These are phyloP conservation scores for Amaranthus tricolor DNA, from an alignment of 179 eudicot genomes.

Conservation along the genomic window DNA sequence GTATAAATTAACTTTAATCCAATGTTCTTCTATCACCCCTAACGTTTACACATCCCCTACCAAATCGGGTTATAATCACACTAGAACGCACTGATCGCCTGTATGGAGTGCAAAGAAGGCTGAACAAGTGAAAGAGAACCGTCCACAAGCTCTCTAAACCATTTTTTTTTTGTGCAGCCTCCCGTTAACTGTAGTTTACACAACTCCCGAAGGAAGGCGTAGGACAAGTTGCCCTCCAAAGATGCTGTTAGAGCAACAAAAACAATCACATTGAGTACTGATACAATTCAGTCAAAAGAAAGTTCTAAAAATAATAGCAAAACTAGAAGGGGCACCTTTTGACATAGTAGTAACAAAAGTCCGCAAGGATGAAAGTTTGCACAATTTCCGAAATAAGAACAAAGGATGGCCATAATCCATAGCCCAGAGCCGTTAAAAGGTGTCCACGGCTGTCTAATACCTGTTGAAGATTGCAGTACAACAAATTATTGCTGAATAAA, in stretches of 20 bases:
- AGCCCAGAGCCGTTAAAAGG: conserved; percentile 70
- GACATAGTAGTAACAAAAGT: conserved; percentile 73
- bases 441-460: conserved; percentile 74
- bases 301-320: not conserved
- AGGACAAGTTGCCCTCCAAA: conserved; percentile 79
- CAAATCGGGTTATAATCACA: conserved; percentile 4
- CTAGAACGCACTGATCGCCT: conserved; percentile 10
- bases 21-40: conserved; percentile 22
- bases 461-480: conserved; percentile 30
- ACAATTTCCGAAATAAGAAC: conserved; percentile 77
- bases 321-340: conserved; percentile 44
- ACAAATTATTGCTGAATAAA: not conserved
- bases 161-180: conserved; percentile 13
- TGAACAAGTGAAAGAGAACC: conserved; percentile 16
- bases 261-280: not conserved
- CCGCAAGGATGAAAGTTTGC: conserved; percentile 81
- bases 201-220: conserved; percentile 83
- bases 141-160: conserved; percentile 16
- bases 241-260: conserved; percentile 42
- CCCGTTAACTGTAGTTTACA: conserved; percentile 25
- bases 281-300: not conserved
- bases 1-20: conserved; percentile 10
- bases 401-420: conserved; percentile 80
- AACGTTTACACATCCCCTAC: conserved; percentile 27
- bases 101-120: conserved; percentile 10